A percentile compares a stretch with the other conserved stretches of the same genome.
These are phyloP conservation scores for Brassica rapa DNA, from an alignment of 345 rosid genomes.

Conservation along the genomic window DNA sequence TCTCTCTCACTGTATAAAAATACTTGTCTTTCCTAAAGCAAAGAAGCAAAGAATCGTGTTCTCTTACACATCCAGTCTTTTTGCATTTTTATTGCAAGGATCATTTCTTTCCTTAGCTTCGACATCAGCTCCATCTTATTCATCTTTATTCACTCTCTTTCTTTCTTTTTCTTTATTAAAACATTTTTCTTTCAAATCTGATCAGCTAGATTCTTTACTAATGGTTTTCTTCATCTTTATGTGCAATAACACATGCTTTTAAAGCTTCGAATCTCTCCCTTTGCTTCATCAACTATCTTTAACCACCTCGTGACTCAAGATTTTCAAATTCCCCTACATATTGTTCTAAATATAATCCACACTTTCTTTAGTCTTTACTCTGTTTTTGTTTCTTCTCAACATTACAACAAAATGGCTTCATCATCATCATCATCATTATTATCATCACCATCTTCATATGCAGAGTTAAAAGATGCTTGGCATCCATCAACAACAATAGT, in stretches of 20 bases:
- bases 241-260: conserved; percentile 36
- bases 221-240: conserved; percentile 24
- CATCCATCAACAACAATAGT: conserved; percentile 42
- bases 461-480: conserved; percentile 44
- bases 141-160: conserved; percentile 39
- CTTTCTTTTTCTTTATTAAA: conserved; percentile 18
- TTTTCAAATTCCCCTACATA: conserved; percentile 22
- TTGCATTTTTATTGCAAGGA: conserved; percentile 24
- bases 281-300: conserved; percentile 31
- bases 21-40: conserved; percentile 41
- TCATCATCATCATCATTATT: conserved; percentile 1
- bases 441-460: conserved; percentile 26
- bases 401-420: conserved; percentile 26
- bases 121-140: conserved; percentile 43
- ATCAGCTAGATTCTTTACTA: conserved; percentile 14
- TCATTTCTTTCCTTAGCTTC: conserved; percentile 38
- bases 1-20: background rate
- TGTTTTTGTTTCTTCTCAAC: conserved; percentile 28
- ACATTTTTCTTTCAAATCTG: conserved; percentile 11
- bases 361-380: conserved; percentile 31
- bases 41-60: conserved; percentile 44
- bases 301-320: conserved; percentile 21
- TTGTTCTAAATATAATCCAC: conserved; percentile 5
- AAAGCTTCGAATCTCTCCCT: conserved; percentile 43
- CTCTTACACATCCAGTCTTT: conserved; percentile 40